phyloP scores from a whole-genome alignment of 129 eudicot genomes.

The Chrysanthemum makinoi region DNA sequence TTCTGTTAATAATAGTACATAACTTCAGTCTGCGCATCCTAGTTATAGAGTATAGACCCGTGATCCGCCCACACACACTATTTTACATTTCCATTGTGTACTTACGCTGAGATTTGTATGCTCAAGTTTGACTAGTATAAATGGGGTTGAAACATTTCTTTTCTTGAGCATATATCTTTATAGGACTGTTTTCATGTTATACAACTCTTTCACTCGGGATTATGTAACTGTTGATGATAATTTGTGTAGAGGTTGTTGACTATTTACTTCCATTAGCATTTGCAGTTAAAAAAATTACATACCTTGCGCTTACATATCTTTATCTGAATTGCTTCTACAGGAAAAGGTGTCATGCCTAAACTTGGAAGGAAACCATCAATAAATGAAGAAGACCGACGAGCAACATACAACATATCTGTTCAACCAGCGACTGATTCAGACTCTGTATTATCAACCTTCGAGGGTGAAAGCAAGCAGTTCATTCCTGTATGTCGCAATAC shows the following conservation, averaged over 20 bases:
- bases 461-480: slow-evolving; percentile 85
- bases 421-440: slow-evolving; percentile 49
- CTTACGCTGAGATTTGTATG: not conserved
- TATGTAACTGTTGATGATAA: not conserved
- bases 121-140: not conserved
- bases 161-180: not conserved
- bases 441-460: slow-evolving; percentile 69
- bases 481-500: slow-evolving; percentile 62
- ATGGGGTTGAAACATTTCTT: not conserved
- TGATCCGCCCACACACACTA: not conserved
- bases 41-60: too few relatives aligned
- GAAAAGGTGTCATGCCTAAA: slow-evolving; percentile 59
- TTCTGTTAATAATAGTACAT: too few relatives aligned
- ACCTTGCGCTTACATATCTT: not conserved
- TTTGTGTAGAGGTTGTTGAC: not conserved
- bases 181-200: not conserved
- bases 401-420: slow-evolving; percentile 56
- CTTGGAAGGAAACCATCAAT: slow-evolving; percentile 56
- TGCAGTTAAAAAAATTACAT: not conserved
- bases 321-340: slow-evolving; percentile 36
- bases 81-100: too few relatives aligned
- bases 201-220: not conserved
- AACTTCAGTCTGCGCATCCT: too few relatives aligned
- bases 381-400: slow-evolving; percentile 83
- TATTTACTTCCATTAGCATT: slow-evolving; percentile 8